Evolutionary conservation across 177 flowering plant species (phyloP).

Genomic region (Vitis hybrid): DNA sequence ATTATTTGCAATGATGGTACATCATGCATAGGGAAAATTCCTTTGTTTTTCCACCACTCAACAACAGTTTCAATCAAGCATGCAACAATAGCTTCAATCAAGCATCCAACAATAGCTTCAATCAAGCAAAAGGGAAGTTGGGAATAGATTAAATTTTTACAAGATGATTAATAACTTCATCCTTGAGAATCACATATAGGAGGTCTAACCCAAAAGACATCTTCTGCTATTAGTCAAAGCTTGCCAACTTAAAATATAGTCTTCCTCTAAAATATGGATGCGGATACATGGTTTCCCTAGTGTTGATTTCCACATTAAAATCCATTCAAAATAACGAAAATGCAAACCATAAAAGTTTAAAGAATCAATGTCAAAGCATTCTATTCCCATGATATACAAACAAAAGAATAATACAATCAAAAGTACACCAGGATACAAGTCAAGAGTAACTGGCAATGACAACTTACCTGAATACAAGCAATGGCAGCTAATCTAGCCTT

Average conservation of each 20-base stretch:
- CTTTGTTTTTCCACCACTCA: too few relatives aligned
- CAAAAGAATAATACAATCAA: not conserved
- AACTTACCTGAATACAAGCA: constrained; percentile 72
- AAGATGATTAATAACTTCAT: not conserved
- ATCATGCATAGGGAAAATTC: too few relatives aligned
- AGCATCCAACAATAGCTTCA: too few relatives aligned
- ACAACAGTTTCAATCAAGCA: too few relatives aligned
- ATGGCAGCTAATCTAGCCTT: constrained; percentile 85
- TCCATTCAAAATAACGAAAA: not conserved
- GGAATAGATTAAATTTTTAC: too few relatives aligned
- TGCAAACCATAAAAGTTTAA: not conserved
- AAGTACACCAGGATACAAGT: not conserved
- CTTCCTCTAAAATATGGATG: not conserved
- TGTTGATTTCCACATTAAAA: not conserved
- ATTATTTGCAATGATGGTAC: too few relatives aligned
- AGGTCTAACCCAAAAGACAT: not conserved
- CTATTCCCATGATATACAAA: not conserved
- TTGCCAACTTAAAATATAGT: not conserved
- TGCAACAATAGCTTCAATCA: too few relatives aligned
- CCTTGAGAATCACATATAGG: not conserved
- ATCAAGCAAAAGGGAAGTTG: too few relatives aligned
- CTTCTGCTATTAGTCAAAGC: not conserved
- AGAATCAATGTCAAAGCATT: not conserved
- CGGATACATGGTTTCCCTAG: not conserved
- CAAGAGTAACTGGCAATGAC: not conserved